Conservation (phyloP, 768 basidiomycete genomes). For the Bullera alba region DNA sequence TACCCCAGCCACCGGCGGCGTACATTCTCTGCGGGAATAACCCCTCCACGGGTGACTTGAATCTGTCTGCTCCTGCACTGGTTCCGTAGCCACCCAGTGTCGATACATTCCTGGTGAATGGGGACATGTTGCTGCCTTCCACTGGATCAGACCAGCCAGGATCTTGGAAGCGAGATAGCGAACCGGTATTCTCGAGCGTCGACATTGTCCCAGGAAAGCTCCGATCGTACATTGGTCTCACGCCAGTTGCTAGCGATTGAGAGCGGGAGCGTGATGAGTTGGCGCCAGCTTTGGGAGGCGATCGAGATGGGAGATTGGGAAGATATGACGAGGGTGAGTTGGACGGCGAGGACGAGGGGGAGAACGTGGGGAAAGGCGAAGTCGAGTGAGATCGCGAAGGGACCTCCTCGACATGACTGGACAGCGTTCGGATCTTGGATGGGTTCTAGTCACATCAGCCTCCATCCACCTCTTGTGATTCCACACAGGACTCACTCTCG, state of each 20-base stretch:
- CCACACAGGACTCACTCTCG: conserved; percentile 23
- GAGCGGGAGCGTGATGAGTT: conserved; percentile 35
- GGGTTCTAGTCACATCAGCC: conserved; percentile 14
- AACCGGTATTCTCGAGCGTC: conserved; percentile 16
- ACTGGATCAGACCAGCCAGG: conserved; percentile 24
- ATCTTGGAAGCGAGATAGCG: conserved; percentile 17
- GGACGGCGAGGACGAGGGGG: conserved; percentile 35
- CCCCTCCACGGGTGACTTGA: conserved; percentile 7
- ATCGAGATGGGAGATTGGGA: conserved; percentile 16
- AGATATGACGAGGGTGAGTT: conserved; percentile 21
- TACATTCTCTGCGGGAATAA: conserved; percentile 4
- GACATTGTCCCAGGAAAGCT: conserved; percentile 33
- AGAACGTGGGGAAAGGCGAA: conserved; percentile 40
- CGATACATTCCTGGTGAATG: conserved; percentile 28
- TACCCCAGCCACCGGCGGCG: conserved; percentile 8
- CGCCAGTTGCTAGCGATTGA: conserved; percentile 37
- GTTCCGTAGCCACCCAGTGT: neutral
- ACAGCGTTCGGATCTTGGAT: conserved; percentile 23
- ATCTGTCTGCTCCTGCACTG: neutral
- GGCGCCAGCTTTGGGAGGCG: conserved; percentile 34
- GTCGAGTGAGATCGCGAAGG: conserved; percentile 32
- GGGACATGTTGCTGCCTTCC: conserved; percentile 31
- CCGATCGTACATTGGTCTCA: conserved; percentile 27
- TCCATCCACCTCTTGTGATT: neutral
- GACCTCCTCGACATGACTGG: conserved; percentile 29